Evolutionary conservation across 2,329 filamentous ascomycete species (phyloP), one percentile per base, ranked within the genome.

Genomic region (Xenosphaeropsis pyriputrescens): DNA sequence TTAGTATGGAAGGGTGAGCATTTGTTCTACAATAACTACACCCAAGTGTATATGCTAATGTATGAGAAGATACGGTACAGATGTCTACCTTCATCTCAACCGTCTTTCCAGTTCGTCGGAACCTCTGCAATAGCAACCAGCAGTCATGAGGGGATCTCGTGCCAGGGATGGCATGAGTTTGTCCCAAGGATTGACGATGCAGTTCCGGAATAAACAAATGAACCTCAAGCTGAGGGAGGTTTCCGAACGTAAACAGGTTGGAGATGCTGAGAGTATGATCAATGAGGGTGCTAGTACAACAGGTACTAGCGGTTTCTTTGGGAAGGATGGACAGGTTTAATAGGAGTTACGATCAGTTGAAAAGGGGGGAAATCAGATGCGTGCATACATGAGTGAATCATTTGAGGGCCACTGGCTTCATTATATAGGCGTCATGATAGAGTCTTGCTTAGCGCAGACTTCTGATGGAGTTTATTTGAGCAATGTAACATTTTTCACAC

Each of bases 31-130:
- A 19, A 26, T 5, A 9, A 26, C 26, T 37, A 14, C 38, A 15
- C 13, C 15, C 30, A 8, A 17, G n/a, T 14, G 37, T 16, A 30
- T 31, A 16, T 38, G 39, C 38, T 43, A 37, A 52, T 58, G 44
- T 38, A 4, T 9, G 34, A 26, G 34, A 50, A 94, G 89, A 41
- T 98, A 98, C 60, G 91, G 91, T 47, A 98, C 91, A 36, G 91
- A 98, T 56, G 91, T 96, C 37, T 98, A 98, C 63, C 81, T 98
- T 35, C 91, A 98, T 59, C 75, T 98, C 36, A 98, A 98, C 65
- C 77, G 91, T 39, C 72, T 98, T 18, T 94, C 86, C 32, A 94
- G 85, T 47, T 94, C 85, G 29, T 95, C 88, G 18, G 91, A 98
- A 60, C 91, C 91, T 47, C 69, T 98, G 37, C 89, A 95, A 84